Conservation (phyloP, 179 eudicot genomes). For the Amaranthus tricolor region DNA sequence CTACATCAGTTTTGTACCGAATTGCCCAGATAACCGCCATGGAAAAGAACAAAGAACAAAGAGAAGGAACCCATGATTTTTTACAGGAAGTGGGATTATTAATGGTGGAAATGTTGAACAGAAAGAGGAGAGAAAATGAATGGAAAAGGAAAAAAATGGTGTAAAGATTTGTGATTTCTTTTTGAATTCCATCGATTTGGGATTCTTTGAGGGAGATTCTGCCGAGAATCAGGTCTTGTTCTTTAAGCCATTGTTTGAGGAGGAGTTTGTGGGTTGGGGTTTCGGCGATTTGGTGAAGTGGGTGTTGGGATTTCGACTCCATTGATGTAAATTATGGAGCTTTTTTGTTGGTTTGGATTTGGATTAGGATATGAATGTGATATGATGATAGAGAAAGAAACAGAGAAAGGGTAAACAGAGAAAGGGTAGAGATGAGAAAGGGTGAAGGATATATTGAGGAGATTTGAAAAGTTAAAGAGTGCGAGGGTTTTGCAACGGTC, state of each 20-base stretch:
- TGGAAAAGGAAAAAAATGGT: constrained; percentile 86
- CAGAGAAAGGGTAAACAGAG: background rate
- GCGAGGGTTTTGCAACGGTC: constrained; percentile 26
- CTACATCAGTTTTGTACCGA: constrained; percentile 74
- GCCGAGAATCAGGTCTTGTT: constrained; percentile 67
- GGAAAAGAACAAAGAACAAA: constrained; percentile 65
- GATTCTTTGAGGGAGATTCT: constrained; percentile 62
- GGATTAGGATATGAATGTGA: background rate
- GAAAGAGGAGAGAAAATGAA: constrained; percentile 59
- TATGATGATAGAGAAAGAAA: background rate
- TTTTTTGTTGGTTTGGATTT: background rate
- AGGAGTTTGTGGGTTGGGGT: constrained; percentile 83
- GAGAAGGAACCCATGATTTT: constrained; percentile 74
- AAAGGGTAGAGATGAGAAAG: background rate
- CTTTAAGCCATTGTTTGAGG: constrained; percentile 92
- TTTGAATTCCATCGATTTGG: constrained; percentile 53
- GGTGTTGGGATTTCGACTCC: constrained; percentile 55
- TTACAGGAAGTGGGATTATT: constrained; percentile 35
- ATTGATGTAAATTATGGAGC: constrained; percentile 24
- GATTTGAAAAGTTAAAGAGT: constrained; percentile 5
- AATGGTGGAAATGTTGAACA: constrained; percentile 45
- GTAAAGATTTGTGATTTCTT: constrained; percentile 61
- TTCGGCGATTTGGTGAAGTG: constrained; percentile 43
- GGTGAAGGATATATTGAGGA: background rate
- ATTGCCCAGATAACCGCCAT: constrained; percentile 73